Evolutionary conservation across 2,329 filamentous ascomycete species (phyloP), one percentile per base, ranked within the genome.

Genomic region (Alternaria rosae): DNA sequence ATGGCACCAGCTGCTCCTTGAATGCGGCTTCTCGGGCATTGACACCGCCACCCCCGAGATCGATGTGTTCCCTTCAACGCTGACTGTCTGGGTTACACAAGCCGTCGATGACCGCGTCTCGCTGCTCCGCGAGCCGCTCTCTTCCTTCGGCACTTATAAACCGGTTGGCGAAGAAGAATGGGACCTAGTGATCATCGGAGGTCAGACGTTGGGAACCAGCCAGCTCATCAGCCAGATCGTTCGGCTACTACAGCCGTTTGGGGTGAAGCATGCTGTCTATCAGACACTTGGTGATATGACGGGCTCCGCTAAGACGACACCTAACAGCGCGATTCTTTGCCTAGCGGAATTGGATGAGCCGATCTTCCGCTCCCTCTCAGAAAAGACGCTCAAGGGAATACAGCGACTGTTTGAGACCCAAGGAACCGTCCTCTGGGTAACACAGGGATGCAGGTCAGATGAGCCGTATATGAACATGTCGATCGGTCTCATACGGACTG

Each of bases 1-100:
- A 41, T 78, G 74, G 76, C 64, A 74, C 54, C 57, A 15, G n/a
- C 13, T 21, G 4, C 12, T 52, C 30, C 28, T 21, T 15, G 12
- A 23, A 12, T 21, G 20, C 8, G 50, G 50, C 28, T 52, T 52
- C 20, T 52, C 50, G 9, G 50, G 50, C 2, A 25, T 38, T 25
- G 30, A 52, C 12, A 41, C 30, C n/a, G 35, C 35, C n/a, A 38
- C 35, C 35, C 35, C 35, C 35, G 35, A 38, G 35, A 38, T 38
- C 35, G 35, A 38, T 38, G 35, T 38, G 5, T 38, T 38, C 3
- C 42, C 42, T 45, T 21, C 21, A 23, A 9, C 11, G 17, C 20
- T 35, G n/a, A 21, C 48, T 4, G 32, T 32, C 20, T 50, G 48
- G 8, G 7, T 54, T 13, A 17, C 30, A 5, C 62, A 62, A 43